Conservation (phyloP, 1,284 basidiomycete genomes). For the Tranzscheliella williamsii region DNA sequence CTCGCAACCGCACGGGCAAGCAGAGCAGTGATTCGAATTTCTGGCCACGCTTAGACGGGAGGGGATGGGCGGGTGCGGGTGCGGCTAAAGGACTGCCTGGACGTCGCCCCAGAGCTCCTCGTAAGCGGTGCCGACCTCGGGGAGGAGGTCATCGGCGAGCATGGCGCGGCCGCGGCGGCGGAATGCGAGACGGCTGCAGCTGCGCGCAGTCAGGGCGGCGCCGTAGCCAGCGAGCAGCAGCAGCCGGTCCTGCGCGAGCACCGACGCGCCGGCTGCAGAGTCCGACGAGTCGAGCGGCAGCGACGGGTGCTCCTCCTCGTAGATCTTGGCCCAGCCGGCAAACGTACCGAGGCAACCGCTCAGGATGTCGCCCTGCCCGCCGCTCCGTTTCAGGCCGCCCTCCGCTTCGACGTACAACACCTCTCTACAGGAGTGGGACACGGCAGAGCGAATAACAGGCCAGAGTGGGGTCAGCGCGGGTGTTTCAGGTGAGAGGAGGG, state of each 20-base stretch:
- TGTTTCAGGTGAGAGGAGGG: background rate
- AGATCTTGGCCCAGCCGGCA: constrained; percentile 91
- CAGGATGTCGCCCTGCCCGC: constrained; percentile 92
- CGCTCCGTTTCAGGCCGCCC: constrained; percentile 88
- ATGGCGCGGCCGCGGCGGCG: constrained; percentile 75
- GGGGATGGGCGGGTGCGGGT: too few species aligned
- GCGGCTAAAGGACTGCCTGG: constrained; percentile 3
- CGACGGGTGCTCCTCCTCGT: constrained; percentile 64
- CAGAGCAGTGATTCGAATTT: too few species aligned
- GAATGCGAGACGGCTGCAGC: constrained; percentile 77
- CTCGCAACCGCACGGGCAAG: too few species aligned
- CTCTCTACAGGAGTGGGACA: constrained; percentile 61
- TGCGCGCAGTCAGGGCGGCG: constrained; percentile 83
- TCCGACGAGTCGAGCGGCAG: background rate
- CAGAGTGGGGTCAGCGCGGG: background rate
- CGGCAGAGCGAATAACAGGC: constrained; percentile 43
- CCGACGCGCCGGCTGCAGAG: constrained; percentile 42
- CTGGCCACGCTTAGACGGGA: too few species aligned
- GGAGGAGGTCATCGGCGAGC: constrained; percentile 81
- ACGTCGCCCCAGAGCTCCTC: constrained; percentile 38
- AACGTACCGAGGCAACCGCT: constrained; percentile 84
- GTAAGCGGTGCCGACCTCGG: constrained; percentile 61
- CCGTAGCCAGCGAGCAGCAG: constrained; percentile 85
- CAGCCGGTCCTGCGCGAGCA: constrained; percentile 64
- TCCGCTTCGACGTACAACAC: constrained; percentile 71